Conservation (phyloP, 2,329 filamentous ascomycete genomes). For the Davidsoniella neocaledoniae region DNA sequence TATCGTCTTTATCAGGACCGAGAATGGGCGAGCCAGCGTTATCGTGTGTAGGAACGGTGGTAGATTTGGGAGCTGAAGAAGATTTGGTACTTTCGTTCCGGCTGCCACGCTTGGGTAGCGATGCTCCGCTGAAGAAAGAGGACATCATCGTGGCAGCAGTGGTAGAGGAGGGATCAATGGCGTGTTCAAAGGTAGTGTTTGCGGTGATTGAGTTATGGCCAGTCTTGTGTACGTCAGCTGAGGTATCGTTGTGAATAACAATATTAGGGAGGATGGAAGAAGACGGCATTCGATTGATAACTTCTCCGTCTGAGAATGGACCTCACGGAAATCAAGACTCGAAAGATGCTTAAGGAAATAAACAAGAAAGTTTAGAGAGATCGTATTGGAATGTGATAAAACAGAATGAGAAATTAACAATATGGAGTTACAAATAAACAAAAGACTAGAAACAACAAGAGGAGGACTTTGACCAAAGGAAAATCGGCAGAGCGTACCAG, state of each 20-base stretch:
- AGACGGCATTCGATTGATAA: slow-evolving; percentile 2
- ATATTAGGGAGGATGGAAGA: not conserved
- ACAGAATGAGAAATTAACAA: too few species aligned
- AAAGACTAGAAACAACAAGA: too few species aligned
- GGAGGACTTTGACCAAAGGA: too few species aligned
- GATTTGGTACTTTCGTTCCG: not conserved
- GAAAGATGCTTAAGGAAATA: too few species aligned
- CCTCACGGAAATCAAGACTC: too few species aligned
- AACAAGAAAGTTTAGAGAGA: too few species aligned
- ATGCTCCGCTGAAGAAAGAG: slow-evolving; percentile 4
- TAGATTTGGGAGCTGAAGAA: not conserved
- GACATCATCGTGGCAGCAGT: slow-evolving; percentile 9
- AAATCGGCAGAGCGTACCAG: too few species aligned
- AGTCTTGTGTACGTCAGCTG: not conserved
- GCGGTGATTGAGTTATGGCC: slow-evolving; percentile 10
- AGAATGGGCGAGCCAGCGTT: slow-evolving; percentile 4
- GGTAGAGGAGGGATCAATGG: not conserved
- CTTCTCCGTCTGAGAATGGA: not conserved
- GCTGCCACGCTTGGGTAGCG: slow-evolving; percentile 3
- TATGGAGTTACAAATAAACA: too few species aligned
- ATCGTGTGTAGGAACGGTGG: not conserved
- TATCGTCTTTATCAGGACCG: slow-evolving; percentile 10
- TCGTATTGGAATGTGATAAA: too few species aligned
- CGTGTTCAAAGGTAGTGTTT: not conserved
- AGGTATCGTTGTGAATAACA: slow-evolving; percentile 4